A percentile compares a stretch with the other conserved stretches of the same genome.
phyloP scores from a whole-genome alignment of 768 basidiomycete species.

The Pluteus cervinus region DNA sequence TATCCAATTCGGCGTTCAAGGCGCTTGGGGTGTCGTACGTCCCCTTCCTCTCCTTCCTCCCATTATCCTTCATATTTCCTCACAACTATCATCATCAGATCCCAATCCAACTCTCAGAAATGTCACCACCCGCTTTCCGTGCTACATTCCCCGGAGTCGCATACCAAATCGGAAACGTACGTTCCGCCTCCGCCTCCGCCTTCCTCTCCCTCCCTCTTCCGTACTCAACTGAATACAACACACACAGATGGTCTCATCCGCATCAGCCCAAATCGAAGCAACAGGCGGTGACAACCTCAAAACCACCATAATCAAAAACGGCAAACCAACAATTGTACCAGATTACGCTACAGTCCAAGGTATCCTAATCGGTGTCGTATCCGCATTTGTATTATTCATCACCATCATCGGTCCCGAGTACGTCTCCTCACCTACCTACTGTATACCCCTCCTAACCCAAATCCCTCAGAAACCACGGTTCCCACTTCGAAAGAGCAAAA shows the following conservation, averaged over 20 bases:
- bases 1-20: conserved; percentile 84
- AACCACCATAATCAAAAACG: conserved; percentile 43
- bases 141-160: conserved; percentile 83
- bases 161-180: conserved; percentile 75
- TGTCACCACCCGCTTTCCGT: conserved; percentile 85
- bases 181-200: conserved; percentile 16
- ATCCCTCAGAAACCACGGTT: conserved; percentile 55
- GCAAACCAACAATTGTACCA: conserved; percentile 35
- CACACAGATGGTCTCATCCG: conserved; percentile 54
- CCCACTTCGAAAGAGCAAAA: conserved; percentile 81
- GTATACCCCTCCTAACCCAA: background rate
- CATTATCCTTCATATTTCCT: conserved; percentile 28
- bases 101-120: conserved; percentile 77
- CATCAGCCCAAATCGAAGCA: conserved; percentile 78
- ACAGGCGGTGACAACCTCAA: conserved; percentile 55
- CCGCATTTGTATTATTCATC: conserved; percentile 70
- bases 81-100: conserved; percentile 30
- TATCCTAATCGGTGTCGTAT: conserved; percentile 80
- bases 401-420: conserved; percentile 75
- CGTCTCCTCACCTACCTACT: conserved; percentile 18
- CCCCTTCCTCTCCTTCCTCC: conserved; percentile 39
- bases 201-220: background rate
- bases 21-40: conserved; percentile 83
- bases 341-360: conserved; percentile 77
- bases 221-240: background rate